Conservation (phyloP, 225 moss, liverwort and hornwort genomes). For the Takakia lepidozioides region DNA sequence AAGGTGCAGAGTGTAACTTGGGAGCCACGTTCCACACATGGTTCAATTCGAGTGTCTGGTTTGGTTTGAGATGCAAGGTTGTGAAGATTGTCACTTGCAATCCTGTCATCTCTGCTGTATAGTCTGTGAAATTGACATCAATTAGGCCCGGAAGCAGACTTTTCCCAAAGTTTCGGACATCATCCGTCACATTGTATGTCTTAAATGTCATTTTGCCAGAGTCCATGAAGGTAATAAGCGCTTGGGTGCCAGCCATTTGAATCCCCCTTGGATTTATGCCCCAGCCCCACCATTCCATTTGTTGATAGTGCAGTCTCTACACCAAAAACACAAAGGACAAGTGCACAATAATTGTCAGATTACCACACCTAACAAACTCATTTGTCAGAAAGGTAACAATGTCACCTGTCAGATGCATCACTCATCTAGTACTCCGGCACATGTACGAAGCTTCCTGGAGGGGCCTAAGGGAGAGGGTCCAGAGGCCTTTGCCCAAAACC, state of each 20-base stretch:
- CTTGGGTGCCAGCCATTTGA: constrained; percentile 38
- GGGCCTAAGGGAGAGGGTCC: too few relatives aligned
- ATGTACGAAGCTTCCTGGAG: too few relatives aligned
- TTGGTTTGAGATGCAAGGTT: constrained; percentile 15
- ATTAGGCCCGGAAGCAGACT: constrained; percentile 13
- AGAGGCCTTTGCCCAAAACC: too few relatives aligned
- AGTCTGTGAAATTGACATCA: constrained; percentile 29
- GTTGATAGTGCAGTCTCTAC: too few relatives aligned
- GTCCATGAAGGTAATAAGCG: constrained; percentile 12
- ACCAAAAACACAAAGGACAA: too few relatives aligned
- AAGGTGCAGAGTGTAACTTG: neutral
- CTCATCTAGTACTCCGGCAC: too few relatives aligned
- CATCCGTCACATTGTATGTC: constrained; percentile 14
- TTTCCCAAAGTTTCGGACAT: neutral
- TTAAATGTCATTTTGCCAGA: constrained; percentile 13
- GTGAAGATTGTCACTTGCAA: constrained; percentile 33
- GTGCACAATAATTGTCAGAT: too few relatives aligned
- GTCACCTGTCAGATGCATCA: too few relatives aligned
- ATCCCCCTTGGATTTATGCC: constrained; percentile 19
- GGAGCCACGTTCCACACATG: constrained; percentile 47
- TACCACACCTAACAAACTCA: too few relatives aligned
- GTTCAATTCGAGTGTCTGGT: constrained; percentile 23
- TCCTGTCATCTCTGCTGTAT: constrained; percentile 15
- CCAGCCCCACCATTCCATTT: too few relatives aligned
- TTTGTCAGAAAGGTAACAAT: too few relatives aligned